Conservation (phyloP, 768 basidiomycete genomes). For the Suillus tomentosus region DNA sequence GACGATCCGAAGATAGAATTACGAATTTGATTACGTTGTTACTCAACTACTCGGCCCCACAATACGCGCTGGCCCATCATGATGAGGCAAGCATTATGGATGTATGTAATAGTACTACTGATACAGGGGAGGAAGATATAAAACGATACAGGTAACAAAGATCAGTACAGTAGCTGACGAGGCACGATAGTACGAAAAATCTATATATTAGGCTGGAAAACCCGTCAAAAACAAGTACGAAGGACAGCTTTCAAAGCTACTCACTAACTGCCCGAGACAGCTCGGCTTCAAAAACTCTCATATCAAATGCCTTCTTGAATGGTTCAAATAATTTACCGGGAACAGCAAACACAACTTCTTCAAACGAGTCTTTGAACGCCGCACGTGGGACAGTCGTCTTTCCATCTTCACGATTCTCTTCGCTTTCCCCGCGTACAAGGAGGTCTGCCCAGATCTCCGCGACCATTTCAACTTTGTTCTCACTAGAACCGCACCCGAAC, state of each 20-base stretch:
- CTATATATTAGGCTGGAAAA: neutral
- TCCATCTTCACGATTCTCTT: conserved; percentile 21
- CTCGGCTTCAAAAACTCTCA: conserved; percentile 40
- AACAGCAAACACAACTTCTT: conserved; percentile 45
- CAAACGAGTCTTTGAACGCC: conserved; percentile 43
- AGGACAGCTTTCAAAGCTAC: conserved; percentile 12
- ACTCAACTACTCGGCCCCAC: neutral
- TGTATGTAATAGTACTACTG: neutral
- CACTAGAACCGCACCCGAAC: conserved; percentile 46
- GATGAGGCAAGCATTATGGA: neutral
- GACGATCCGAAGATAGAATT: too few relatives aligned
- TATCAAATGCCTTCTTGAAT: conserved; percentile 44
- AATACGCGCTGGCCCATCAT: neutral
- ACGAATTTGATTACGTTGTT: neutral
- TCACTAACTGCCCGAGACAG: conserved; percentile 32
- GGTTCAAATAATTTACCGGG: conserved; percentile 37
- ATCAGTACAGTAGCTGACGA: neutral
- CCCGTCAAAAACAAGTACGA: neutral
- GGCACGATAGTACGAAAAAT: neutral
- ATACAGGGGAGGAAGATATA: neutral
- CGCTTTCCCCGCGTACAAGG: conserved; percentile 36
- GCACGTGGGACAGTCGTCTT: conserved; percentile 26
- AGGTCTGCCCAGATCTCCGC: conserved; percentile 50
- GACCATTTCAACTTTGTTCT: conserved; percentile 44
- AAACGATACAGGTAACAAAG: neutral